phyloP scores from a whole-genome alignment of 2,329 filamentous ascomycete species.

The Fusarium denticulatum region DNA sequence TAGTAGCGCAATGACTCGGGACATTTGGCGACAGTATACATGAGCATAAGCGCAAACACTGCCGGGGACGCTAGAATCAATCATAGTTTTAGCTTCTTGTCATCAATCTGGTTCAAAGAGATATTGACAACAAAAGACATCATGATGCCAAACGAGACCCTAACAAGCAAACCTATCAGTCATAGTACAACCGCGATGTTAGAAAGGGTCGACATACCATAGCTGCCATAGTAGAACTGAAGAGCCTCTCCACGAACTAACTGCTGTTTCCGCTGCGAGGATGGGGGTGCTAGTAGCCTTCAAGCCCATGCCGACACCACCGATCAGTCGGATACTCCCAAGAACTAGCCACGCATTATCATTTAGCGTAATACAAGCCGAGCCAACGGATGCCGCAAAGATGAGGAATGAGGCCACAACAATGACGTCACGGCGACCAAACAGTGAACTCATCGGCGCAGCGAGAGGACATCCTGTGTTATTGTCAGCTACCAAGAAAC shows the following conservation, averaged over 20 bases:
- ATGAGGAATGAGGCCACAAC: background rate
- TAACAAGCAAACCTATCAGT: background rate
- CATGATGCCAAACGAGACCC: background rate
- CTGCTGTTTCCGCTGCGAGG: background rate
- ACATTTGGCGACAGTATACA: background rate
- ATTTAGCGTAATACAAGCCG: background rate
- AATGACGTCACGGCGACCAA: background rate
- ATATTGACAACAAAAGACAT: background rate
- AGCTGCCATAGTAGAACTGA: background rate
- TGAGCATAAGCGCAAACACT: background rate
- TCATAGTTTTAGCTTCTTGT: background rate
- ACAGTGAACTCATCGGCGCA: background rate
- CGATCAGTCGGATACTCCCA: background rate
- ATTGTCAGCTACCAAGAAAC: background rate
- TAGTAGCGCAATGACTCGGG: background rate
- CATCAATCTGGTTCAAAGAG: background rate
- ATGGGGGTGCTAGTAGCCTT: background rate
- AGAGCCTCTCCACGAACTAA: background rate
- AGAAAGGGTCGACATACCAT: background rate
- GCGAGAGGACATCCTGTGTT: background rate
- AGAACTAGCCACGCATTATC: background rate
- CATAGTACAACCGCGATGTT: background rate
- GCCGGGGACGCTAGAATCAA: background rate
- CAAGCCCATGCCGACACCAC: background rate
- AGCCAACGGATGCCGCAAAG: background rate